Evolutionary conservation across 495 filamentous ascomycete genomes (phyloP), one percentile per base, ranked within the genome.

Genomic region (Aeminium ludgeri): DNA sequence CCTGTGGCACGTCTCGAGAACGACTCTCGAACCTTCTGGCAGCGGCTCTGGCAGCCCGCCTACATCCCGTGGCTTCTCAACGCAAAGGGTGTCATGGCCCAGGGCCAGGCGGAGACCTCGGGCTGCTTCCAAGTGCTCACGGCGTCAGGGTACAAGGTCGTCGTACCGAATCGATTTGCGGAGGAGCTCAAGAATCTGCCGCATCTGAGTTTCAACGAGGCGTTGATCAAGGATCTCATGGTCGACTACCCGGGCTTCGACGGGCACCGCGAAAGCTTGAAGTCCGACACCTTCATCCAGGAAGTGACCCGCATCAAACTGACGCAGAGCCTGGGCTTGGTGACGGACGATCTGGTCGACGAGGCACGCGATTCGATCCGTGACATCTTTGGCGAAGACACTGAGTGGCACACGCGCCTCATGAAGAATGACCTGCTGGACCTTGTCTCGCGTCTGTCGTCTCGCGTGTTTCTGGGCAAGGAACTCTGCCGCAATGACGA

Each of bases 391-490:
- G 40, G 40, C 6, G 32, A 43, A 20, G 36, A 28, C 20, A 5
- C 6, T 30, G 40, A 43, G 10, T 43, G 40, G 40, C 33, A 36
- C 10, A 35, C 40, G 6, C 25, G 20, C n/a, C 27, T n/a, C 16
- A 28, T 43, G 20, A 33, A 43, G 20, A 23, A 54, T 8, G 51
- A 53, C 34, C 44, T 65, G 30, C 53, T 65, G 18, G 43, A 59
- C 5, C 35, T 68, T n/a, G 55, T 72, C 25, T 62, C 64, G 10
- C 62, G 63, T 12, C 52, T 66, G 8, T 65, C 67, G 2, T 61
- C 65, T 2, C 51, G 60, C 16, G 54, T 68, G n/a, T 70, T 70
- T 40, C 47, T 68, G 6, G 68, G 68, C 20, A 48, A 44, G 0
- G 50, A 54, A 0, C 36, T 69, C 8, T 65, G 63, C 41, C 60